Evolutionary conservation across 2,329 filamentous ascomycete genomes (phyloP).

Genomic region (Epichloe typhina): DNA sequence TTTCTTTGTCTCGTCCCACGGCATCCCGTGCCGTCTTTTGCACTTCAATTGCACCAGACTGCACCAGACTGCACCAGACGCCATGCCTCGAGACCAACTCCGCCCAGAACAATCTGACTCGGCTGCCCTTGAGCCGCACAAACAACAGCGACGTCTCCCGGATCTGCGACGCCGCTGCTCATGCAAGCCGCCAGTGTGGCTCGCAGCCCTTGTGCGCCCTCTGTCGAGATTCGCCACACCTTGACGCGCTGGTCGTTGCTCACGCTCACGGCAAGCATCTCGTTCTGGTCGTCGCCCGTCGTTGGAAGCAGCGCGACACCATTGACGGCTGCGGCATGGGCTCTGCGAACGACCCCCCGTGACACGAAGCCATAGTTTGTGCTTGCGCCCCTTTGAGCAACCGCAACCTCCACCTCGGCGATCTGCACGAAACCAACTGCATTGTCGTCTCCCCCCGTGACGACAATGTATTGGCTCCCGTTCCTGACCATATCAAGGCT

Average conservation of each 20-base stretch:
- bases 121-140: conserved; percentile 1
- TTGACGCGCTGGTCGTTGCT: conserved; percentile 52
- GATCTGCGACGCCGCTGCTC: conserved; percentile 48
- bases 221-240: conserved; percentile 31
- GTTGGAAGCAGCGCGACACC: conserved; percentile 29
- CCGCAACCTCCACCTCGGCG: conserved; percentile 7
- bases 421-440: conserved; percentile 47
- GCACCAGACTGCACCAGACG: not conserved
- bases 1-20: too few species aligned
- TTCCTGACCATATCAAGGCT: conserved; percentile 31
- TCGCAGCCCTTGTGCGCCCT: conserved; percentile 5
- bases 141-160: conserved; percentile 36
- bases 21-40: too few species aligned
- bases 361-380: conserved; percentile 11
- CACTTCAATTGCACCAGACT: not conserved
- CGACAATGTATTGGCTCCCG: conserved; percentile 33
- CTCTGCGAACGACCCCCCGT: conserved; percentile 26
- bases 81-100: conserved; percentile 36
- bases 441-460: conserved; percentile 89
- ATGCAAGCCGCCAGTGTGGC: conserved; percentile 32
- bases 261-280: conserved; percentile 27
- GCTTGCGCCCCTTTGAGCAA: not conserved
- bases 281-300: conserved; percentile 1
- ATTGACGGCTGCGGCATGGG: conserved; percentile 63
- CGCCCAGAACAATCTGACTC: conserved; percentile 25